These are phyloP conservation scores for Rhizopogon vinicolor DNA, from an alignment of 768 basidiomycete genomes.

Conservation along the genomic window DNA sequence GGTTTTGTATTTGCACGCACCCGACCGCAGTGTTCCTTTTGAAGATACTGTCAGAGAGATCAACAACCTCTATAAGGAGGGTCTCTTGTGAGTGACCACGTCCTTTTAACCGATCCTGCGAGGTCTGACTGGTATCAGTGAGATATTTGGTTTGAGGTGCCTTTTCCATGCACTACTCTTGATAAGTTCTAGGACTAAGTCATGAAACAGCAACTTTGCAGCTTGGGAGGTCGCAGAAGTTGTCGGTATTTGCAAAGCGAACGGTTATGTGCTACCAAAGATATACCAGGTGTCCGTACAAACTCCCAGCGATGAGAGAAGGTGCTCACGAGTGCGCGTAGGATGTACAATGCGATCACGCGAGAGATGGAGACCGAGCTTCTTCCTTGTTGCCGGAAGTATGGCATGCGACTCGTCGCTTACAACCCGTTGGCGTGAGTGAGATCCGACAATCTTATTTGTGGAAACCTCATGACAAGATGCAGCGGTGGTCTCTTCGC, in stretches of 20 bases:
- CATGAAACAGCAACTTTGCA: slow-evolving; percentile 37
- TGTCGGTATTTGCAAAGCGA: slow-evolving; percentile 49
- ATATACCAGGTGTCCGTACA: slow-evolving; percentile 48
- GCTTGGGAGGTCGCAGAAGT: slow-evolving; percentile 61
- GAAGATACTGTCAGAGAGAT: slow-evolving; percentile 51
- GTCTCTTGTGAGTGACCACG: slow-evolving; percentile 40
- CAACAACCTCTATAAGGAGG: slow-evolving; percentile 52
- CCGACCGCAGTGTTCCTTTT: slow-evolving; percentile 53
- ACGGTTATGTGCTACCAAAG: slow-evolving; percentile 50
- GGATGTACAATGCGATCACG: slow-evolving; percentile 47
- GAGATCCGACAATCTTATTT: not conserved
- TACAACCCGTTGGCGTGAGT: slow-evolving; percentile 52
- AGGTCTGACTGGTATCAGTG: slow-evolving; percentile 22
- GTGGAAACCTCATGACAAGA: not conserved
- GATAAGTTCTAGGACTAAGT: not conserved
- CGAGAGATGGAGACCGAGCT: slow-evolving; percentile 46
- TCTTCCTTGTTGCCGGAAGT: slow-evolving; percentile 54
- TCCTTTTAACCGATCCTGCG: not conserved
- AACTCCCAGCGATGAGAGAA: not conserved
- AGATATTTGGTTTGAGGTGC: slow-evolving; percentile 50
- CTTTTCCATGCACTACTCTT: not conserved
- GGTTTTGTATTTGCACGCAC: slow-evolving; percentile 56
- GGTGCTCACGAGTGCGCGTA: slow-evolving; percentile 4
- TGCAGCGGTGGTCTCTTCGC: slow-evolving; percentile 52
- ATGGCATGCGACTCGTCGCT: slow-evolving; percentile 49